Evolutionary conservation across 2,329 filamentous ascomycete species (phyloP).

Genomic region (Penicillium polonicum): DNA sequence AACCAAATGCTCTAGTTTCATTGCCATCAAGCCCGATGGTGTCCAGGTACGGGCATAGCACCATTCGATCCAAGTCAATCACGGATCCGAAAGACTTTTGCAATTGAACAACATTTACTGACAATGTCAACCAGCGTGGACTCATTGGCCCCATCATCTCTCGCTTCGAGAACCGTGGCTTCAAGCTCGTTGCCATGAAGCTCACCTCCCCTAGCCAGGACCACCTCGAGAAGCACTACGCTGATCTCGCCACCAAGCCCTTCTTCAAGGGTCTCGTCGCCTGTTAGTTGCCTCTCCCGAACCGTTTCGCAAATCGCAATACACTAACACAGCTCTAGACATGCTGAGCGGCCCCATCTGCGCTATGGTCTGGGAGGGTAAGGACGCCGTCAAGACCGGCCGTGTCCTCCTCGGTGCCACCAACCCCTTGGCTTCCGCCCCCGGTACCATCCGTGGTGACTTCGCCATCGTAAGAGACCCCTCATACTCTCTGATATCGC

Average conservation of each 20-base stretch:
- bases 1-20: constrained; percentile 69
- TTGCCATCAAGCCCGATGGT: constrained; percentile 99
- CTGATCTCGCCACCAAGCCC: constrained; percentile 86
- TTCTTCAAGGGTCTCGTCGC: constrained; percentile 95
- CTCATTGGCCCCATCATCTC: constrained; percentile 96
- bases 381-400: constrained; percentile 98
- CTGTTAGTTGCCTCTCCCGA: constrained; percentile 60
- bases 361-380: constrained; percentile 99
- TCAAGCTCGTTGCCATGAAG: constrained; percentile 99
- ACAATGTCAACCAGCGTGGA: constrained; percentile 67
- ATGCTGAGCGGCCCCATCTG: constrained; percentile 95
- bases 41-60: constrained; percentile 72
- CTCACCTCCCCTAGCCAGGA: constrained; percentile 82
- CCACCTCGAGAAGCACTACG: constrained; percentile 98
- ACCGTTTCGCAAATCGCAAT: neutral
- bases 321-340: constrained; percentile 57
- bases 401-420: constrained; percentile 95
- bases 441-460: constrained; percentile 97
- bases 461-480: constrained; percentile 64
- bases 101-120: constrained; percentile 24
- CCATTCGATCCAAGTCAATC: neutral
- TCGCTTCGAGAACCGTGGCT: constrained; percentile 97
- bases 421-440: constrained; percentile 92
- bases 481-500: neutral
- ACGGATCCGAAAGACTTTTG: neutral